Base-by-base conservation (phyloP, 441 rosid genomes). In the Adansonia gregorii region DNA sequence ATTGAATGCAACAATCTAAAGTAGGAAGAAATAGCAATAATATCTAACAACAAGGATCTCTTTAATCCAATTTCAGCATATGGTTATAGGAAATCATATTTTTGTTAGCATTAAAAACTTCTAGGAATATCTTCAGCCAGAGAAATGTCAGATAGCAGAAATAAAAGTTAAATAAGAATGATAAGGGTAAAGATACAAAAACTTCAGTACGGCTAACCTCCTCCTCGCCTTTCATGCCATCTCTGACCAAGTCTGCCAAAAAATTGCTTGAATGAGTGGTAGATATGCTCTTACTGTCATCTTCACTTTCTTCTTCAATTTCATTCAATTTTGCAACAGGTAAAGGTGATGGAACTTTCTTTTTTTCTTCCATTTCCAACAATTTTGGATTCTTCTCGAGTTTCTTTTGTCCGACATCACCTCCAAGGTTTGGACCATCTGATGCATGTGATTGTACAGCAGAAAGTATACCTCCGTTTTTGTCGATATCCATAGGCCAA, bases 401-500 rank as follows among this genome's bases (percentile, higher is more conserved):
- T 72, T 86, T 83, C 83, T 76, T 84, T 51, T 83, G 88, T 11
- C 11, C 81, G 81, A 81, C 79, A 77, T 85, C 88, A 73, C 73
- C 74, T 67, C 71, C 84, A 22, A 78, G 63, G 82, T 80, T 82
- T 82, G 87, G 81, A 86, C 83, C 84, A 76, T 83, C 87, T 11
- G 76, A 55, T 67, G 80, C 52, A 76, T 77, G 83, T 49, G 93
- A 88, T 65, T 85, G 82, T 17, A 83, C 60, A 15, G 94, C 75
- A 81, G 95, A 85, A 78, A 74, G 78, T 41, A 82, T 74, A 70
- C 85, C 90, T 72, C 82, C 86, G 73, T 76, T 88, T 79, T 91
- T 93, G 85, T 93, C 97, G 81, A 89, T 80, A 65, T 89, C 88
- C 78, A 90, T 64, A 79, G 91, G 88, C 97, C 95, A 91, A 58